A percentile compares a stretch with the other conserved stretches of the same genome.
phyloP scores from a whole-genome alignment of 2,329 filamentous ascomycete genomes.

The Colletotrichum lini region DNA sequence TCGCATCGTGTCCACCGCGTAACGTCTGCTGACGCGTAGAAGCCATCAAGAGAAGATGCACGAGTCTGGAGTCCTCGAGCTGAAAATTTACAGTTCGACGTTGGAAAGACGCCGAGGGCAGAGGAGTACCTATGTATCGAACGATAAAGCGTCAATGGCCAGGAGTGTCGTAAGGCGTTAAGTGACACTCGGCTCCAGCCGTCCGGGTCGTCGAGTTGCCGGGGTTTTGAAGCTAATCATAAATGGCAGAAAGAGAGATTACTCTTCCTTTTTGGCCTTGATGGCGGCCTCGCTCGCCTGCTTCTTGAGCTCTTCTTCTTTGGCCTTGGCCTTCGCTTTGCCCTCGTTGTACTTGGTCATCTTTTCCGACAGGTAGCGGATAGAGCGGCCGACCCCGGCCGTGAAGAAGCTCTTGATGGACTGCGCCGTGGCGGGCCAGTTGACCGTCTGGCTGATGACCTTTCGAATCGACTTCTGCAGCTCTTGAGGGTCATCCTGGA shows the following conservation, averaged over 20 bases:
- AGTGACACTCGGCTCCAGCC: neutral
- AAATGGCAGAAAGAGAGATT: neutral
- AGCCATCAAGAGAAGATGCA: neutral
- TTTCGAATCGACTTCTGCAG: conserved; percentile 79
- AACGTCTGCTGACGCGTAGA: neutral
- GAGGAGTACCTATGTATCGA: conserved; percentile 13
- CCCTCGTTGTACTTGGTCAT: conserved; percentile 73
- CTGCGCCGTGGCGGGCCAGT: conserved; percentile 92
- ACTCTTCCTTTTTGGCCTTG: conserved; percentile 28
- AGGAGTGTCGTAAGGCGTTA: conserved; percentile 1
- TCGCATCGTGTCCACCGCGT: neutral
- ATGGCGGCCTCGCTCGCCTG: conserved; percentile 12
- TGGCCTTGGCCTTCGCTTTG: conserved; percentile 47
- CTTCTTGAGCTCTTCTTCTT: conserved; percentile 46
- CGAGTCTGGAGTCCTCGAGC: neutral
- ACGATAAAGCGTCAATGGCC: conserved; percentile 9
- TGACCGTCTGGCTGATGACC: conserved; percentile 89
- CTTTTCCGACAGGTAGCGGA: conserved; percentile 88
- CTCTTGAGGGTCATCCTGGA: conserved; percentile 74
- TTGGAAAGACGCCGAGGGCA: neutral
- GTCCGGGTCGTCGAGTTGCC: too few relatives aligned
- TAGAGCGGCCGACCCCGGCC: conserved; percentile 77
- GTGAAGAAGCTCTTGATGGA: conserved; percentile 88
- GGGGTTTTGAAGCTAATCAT: neutral
- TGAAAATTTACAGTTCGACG: conserved; percentile 22